Conservation (phyloP, 148 eudicot species). For the Euryodendron excelsum region DNA sequence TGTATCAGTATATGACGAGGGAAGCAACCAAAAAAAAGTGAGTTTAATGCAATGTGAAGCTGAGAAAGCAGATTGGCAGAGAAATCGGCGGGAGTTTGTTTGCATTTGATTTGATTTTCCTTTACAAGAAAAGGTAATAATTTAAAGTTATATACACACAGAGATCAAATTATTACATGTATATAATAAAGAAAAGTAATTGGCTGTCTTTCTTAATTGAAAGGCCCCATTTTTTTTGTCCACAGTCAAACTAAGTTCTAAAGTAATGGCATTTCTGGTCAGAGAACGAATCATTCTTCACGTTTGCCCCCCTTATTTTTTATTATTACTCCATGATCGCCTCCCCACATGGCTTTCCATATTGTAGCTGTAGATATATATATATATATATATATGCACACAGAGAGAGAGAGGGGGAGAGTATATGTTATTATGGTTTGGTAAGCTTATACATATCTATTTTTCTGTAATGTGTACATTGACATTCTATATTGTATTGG, state of each 20-base stretch:
- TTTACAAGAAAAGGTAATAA: neutral
- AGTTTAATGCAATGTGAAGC: neutral
- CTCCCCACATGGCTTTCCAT: neutral
- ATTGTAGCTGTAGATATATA: neutral
- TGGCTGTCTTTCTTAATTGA: neutral
- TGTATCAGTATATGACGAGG: too few relatives aligned
- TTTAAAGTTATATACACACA: neutral
- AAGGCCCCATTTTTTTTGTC: conserved; percentile 9
- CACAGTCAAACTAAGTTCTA: neutral
- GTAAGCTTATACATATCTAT: too few relatives aligned
- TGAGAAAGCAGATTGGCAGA: conserved; percentile 10
- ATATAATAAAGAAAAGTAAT: neutral
- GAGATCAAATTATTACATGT: neutral
- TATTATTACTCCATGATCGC: conserved; percentile 5
- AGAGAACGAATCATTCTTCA: conserved; percentile 9
- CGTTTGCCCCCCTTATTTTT: neutral
- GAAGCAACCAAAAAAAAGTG: neutral
- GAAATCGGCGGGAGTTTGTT: conserved; percentile 3
- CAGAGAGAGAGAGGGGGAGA: neutral
- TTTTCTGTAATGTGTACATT: too few relatives aligned
- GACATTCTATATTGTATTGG: too few relatives aligned
- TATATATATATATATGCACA: neutral
- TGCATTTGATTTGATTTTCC: neutral
- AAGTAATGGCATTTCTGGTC: neutral
- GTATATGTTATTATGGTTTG: neutral